These are phyloP conservation scores for Plasmodium chabaudi DNA, from an alignment of 169 alveolate species.

Conservation along the genomic window DNA sequence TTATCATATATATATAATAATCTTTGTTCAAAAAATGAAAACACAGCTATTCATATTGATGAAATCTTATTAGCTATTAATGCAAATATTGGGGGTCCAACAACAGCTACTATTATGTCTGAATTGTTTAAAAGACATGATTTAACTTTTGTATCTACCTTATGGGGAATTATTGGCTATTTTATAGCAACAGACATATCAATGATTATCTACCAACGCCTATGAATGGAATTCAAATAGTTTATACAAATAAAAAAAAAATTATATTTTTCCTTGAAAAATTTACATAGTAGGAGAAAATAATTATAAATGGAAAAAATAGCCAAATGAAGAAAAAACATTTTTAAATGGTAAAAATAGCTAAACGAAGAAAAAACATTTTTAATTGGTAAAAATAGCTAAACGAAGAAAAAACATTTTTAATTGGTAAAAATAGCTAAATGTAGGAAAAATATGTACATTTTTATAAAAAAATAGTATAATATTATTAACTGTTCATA, in stretches of 20 bases:
- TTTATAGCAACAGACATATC: slow-evolving; percentile 38
- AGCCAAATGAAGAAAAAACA: slow-evolving; percentile 10
- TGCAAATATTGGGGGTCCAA: slow-evolving; percentile 73
- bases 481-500: neutral
- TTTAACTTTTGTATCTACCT: slow-evolving; percentile 35
- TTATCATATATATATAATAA: slow-evolving; percentile 31
- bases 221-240: neutral
- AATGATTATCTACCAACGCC: neutral
- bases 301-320: neutral
- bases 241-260: too few species aligned
- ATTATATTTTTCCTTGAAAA: neutral
- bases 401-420: neutral
- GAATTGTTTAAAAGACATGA: slow-evolving; percentile 30
- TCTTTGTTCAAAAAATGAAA: neutral
- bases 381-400: slow-evolving; percentile 16
- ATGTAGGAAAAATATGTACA: neutral
- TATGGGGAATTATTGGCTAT: slow-evolving; percentile 57
- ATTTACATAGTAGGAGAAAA: neutral
- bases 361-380: neutral
- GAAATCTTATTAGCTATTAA: slow-evolving; percentile 54
- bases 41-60: slow-evolving; percentile 23
- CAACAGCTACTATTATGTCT: slow-evolving; percentile 57
- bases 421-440: neutral
- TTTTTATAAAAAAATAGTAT: neutral
- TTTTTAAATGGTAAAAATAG: neutral